Base-by-base conservation (phyloP, 345 rosid genomes). In the Citrus inodora region DNA sequence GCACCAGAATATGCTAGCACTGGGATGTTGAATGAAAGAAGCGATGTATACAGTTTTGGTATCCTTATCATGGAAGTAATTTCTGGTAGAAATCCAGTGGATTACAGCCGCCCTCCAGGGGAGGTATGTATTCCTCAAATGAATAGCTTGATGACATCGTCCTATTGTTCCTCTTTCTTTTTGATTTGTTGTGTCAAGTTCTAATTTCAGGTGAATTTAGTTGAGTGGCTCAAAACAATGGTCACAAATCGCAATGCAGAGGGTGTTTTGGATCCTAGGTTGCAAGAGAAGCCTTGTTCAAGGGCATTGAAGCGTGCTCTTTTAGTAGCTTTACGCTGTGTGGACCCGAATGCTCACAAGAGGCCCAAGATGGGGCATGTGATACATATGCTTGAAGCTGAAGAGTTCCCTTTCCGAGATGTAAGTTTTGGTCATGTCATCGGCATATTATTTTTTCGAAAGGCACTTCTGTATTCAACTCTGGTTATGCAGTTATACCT, bases 1-100 rank as follows among this genome's bases (percentile, higher is more conserved):
- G 99, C 99, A 67, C 99, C 99, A 25, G 99, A 95, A 72, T 95
- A 95, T 78, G 99, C 99, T 9, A 92, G 99, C 83, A 95, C 99
- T 0, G 99, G 99, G 62, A 95, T 95, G 99, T 85, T 95, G 87
- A 95, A 93, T 64, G 99, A 95, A 85, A 92, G 92, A 81, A 95
- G 99, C 62, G 98, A 95, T 83, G 95, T 87, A 2, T 95, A 95
- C 82, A 92, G 99, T 83, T 95, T 95, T 46, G 99, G 99, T 48
- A 92, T 95, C 81, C 94, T 95, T 70, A 81, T 95, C 35, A 95
- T 95, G 99, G 98, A 95, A 85, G 80, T 95, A 79, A 87, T 93
- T 55, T 92, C 97, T 3, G 99, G 99, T 73, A 91, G 99, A 83
- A 91, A 83, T 81, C 98, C 99, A n/a, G 99, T 95, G 74, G 99